These are phyloP conservation scores for Fraxinus xanthoxyloides DNA, from an alignment of 305 asterid genomes.

Conservation along the genomic window DNA sequence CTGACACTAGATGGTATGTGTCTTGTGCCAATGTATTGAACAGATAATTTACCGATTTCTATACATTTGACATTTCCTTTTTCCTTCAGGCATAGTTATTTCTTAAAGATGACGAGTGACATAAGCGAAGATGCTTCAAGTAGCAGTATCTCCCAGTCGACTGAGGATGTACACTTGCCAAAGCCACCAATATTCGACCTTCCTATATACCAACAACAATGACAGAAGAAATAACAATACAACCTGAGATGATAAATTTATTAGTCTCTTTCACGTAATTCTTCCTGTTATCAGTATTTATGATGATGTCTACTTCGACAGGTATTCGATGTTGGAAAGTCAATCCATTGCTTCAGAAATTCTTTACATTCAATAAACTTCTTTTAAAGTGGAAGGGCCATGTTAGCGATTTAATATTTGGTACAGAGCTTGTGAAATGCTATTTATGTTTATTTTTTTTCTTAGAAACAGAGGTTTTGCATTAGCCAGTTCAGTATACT, in stretches of 20 bases:
- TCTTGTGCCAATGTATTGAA: not conserved
- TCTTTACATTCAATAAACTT: conserved; percentile 5
- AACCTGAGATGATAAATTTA: not conserved
- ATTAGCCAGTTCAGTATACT: not conserved
- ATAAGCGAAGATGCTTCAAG: conserved; percentile 45
- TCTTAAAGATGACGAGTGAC: conserved; percentile 74
- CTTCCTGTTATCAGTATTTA: not conserved
- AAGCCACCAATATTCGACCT: conserved; percentile 47
- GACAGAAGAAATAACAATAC: conserved; percentile 9
- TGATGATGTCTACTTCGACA: not conserved
- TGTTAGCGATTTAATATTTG: not conserved
- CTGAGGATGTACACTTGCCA: conserved; percentile 22
- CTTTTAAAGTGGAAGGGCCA: not conserved
- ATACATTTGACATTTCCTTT: not conserved
- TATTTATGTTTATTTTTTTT: not conserved
- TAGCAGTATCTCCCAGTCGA: conserved; percentile 36
- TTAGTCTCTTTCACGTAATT: not conserved
- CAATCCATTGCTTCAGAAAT: conserved; percentile 3
- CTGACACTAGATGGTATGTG: conserved; percentile 81
- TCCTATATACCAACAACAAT: conserved; percentile 63
- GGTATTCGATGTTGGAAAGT: not conserved
- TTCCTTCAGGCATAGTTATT: conserved; percentile 81
- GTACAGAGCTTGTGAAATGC: not conserved
- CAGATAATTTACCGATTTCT: not conserved
- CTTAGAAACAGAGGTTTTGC: not conserved